phyloP scores from a whole-genome alignment of 202 grass and related monocot genomes.

The Panicum hallii region DNA sequence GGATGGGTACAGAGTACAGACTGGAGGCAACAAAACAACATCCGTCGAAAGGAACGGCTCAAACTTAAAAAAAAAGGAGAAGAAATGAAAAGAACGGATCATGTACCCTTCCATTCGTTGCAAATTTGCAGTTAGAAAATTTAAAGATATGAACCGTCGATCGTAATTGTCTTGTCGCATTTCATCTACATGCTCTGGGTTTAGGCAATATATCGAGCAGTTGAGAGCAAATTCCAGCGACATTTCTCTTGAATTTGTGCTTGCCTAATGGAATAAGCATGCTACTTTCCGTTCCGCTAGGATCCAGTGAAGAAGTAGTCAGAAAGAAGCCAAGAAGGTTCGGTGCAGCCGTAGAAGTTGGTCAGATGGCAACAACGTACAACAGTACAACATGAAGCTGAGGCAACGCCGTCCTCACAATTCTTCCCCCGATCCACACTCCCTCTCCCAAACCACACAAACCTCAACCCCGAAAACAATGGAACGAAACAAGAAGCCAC shows the following conservation, averaged over 20 bases:
- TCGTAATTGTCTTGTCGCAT: background rate
- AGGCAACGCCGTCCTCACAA: constrained; percentile 64
- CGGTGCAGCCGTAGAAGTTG: background rate
- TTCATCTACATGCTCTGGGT: background rate
- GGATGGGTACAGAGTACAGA: background rate
- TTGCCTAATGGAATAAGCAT: background rate
- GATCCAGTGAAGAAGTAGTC: background rate
- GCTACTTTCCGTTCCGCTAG: background rate
- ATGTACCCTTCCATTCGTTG: background rate
- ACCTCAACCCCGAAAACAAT: constrained; percentile 32
- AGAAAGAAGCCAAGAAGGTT: no score
- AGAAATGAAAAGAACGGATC: background rate
- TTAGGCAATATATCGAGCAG: background rate
- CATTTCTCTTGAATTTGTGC: background rate
- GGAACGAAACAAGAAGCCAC: constrained; percentile 45
- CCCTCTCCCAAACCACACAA: constrained; percentile 57
- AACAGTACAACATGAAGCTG: background rate
- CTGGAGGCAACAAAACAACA: background rate
- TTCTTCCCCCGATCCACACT: constrained; percentile 62
- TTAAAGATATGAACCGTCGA: background rate
- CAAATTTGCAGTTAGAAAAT: background rate
- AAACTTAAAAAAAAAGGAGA: no score
- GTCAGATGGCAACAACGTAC: background rate
- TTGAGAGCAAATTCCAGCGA: background rate
- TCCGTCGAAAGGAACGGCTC: background rate